Percentiles rank a stretch among this genome's conserved stretches.
Evolutionary conservation across 805 yeast genomes (phyloP).

Genomic region (Hemisphaericaspora nanyangensis): DNA sequence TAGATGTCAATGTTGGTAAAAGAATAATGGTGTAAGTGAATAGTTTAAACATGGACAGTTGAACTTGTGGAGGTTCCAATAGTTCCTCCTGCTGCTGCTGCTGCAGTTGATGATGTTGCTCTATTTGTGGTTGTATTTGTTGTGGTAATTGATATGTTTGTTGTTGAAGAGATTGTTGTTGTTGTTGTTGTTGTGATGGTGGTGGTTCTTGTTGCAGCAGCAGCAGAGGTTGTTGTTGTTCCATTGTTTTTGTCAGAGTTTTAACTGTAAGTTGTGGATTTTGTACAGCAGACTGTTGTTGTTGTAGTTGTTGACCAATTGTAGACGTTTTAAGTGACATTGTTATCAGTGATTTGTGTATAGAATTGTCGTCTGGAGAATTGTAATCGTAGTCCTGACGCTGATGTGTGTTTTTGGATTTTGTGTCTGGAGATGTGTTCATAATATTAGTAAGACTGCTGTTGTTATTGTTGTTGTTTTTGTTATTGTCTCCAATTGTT

Average conservation of each 20-base stretch:
- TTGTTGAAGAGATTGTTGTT: background rate
- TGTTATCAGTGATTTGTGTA: no score
- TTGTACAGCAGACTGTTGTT: no score
- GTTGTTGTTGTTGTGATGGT: background rate
- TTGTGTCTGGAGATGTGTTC: no score
- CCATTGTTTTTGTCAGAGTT: background rate
- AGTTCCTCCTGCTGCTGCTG: background rate
- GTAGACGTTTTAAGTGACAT: no score
- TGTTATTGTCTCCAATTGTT: no score
- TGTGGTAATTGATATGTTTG: background rate
- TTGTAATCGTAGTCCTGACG: no score
- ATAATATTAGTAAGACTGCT: no score
- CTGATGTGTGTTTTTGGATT: no score
- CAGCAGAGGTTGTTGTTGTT: background rate
- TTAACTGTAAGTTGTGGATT: no score
- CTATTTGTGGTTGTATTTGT: background rate
- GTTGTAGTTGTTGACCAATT: no score
- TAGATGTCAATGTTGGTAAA: conserved; percentile 24
- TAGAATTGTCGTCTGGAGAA: no score
- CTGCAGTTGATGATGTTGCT: background rate
- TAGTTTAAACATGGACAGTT: conserved; percentile 8
- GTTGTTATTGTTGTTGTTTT: no score
- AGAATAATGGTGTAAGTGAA: conserved; percentile 20
- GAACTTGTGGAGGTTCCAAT: background rate
- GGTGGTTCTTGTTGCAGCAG: background rate